Percentiles rank a stretch among this genome's conserved stretches.
These are phyloP conservation scores for Emergomyces orientalis DNA, from an alignment of 2,329 filamentous ascomycete species.

Conservation along the genomic window DNA sequence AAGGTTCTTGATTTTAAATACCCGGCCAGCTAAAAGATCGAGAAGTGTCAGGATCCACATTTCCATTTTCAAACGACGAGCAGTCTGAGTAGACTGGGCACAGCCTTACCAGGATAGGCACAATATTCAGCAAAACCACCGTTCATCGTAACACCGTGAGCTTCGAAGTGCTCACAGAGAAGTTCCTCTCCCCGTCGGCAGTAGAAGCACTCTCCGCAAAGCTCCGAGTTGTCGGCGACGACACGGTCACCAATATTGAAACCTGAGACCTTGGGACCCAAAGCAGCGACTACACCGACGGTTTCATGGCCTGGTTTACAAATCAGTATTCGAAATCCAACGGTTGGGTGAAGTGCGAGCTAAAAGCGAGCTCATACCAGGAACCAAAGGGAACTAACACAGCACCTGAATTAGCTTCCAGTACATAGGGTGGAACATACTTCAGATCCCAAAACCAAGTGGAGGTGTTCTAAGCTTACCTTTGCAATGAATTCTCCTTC, in stretches of 20 bases:
- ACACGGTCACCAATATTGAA: slow-evolving; percentile 56
- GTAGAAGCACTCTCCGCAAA: slow-evolving; percentile 65
- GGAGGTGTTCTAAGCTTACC: slow-evolving; percentile 25
- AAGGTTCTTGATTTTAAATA: slow-evolving; percentile 58
- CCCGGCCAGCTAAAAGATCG: slow-evolving; percentile 38
- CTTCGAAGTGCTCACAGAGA: slow-evolving; percentile 60
- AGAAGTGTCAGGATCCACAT: slow-evolving; percentile 11
- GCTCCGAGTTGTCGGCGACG: slow-evolving; percentile 46
- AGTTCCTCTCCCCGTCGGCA: slow-evolving; percentile 59
- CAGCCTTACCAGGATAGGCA: slow-evolving; percentile 36
- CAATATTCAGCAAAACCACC: slow-evolving; percentile 66
- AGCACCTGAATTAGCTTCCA: slow-evolving; percentile 8
- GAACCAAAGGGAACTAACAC: slow-evolving; percentile 53
- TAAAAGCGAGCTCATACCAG: slow-evolving; percentile 32
- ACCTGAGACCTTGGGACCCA: slow-evolving; percentile 50
- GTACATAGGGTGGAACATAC: not conserved
- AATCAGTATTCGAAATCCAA: slow-evolving; percentile 1
- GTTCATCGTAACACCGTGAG: slow-evolving; percentile 51
- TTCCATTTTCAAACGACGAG: not conserved
- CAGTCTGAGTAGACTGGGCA: not conserved
- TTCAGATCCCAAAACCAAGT: not conserved
- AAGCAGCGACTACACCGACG: slow-evolving; percentile 53
- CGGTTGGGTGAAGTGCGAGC: not conserved
- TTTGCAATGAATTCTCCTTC: slow-evolving; percentile 57
- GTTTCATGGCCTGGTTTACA: slow-evolving; percentile 51